Percentiles rank a stretch among this genome's conserved stretches.
phyloP scores from a whole-genome alignment of 768 basidiomycete genomes.

The Jaapia argillacea region DNA sequence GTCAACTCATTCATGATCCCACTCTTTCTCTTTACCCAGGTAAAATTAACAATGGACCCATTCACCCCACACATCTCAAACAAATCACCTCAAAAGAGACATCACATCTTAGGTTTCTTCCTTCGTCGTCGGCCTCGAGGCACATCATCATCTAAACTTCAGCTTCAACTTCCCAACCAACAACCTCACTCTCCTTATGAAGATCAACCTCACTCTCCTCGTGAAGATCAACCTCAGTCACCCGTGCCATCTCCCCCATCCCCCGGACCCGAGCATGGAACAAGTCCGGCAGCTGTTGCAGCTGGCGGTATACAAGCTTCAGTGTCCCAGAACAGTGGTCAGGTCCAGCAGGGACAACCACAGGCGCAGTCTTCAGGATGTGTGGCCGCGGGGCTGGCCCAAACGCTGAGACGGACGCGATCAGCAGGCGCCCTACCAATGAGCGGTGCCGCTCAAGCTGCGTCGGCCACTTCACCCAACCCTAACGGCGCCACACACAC shows the following conservation, averaged over 20 bases:
- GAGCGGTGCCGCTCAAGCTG: constrained; percentile 11
- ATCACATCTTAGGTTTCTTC: constrained; percentile 65
- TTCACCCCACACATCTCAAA: background rate
- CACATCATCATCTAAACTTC: constrained; percentile 47
- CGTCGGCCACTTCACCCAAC: constrained; percentile 10
- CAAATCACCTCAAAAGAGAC: constrained; percentile 28
- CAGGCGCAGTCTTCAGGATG: no score
- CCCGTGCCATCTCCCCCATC: constrained; percentile 13
- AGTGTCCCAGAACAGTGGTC: constrained; percentile 19
- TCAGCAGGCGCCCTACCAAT: constrained; percentile 43
- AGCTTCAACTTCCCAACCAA: constrained; percentile 17
- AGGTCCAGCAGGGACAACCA: constrained; percentile 14
- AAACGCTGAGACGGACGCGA: constrained; percentile 59
- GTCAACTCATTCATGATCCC: no score
- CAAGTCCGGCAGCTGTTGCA: constrained; percentile 25
- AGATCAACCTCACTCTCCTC: no score
- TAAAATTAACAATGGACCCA: background rate
- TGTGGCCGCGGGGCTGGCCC: constrained; percentile 32
- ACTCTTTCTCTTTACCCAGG: no score
- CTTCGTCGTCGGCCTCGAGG: constrained; percentile 63
- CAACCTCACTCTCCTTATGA: no score
- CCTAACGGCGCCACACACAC: no score
- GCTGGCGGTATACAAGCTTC: constrained; percentile 19
- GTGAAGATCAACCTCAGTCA: constrained; percentile 35
- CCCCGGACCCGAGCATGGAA: constrained; percentile 23